Base-by-base conservation (phyloP, 202 grass and related monocot genomes). In the Setaria italica region DNA sequence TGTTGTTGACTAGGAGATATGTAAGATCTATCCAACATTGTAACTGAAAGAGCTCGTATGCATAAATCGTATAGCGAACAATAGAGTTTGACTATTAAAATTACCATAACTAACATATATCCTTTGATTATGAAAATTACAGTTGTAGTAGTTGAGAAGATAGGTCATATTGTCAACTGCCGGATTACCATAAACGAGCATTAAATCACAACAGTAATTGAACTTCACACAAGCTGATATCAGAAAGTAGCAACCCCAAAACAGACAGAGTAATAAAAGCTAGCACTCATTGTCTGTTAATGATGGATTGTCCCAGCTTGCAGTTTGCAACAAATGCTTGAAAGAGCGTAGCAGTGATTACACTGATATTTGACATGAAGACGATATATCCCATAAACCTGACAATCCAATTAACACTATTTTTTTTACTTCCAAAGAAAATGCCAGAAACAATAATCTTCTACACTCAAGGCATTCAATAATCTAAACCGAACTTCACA, bases 51-150 rank as follows among this genome's bases (percentile, higher is more conserved):
- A 77, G 25, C n/a, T 30, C 9, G 4, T 82, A 67, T 62, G 16
- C 41, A 78, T 42, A 73, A 80, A 42, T 32, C 11, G 70, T 41
- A 58, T 21, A 41, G 59, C 2, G 12, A 63, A 63, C 8, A 79
- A 49, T 49, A 32, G 2, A 29, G 54, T 70, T 37, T 34, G 11
- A 13, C 15, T 70, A 70, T 69, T 45, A 33, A 59, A 57, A 37
- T 25, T 67, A 43, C 29, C 11, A 33, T 29, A 47, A 48, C 1
- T 19, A 11, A 50, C 14, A 4, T 7, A 72, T 54, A 63, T 62
- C 34, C 76, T 70, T 55, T 77, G 29, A 57, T 42, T 29, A 69
- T 58, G 19, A 86, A 50, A 70, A n/a, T 15, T 35, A 16, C 4
- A 10, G 20, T 49, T 35, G 30, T 12, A 63, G 29, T 55, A 71